Percentiles rank a stretch among this genome's conserved stretches.
Evolutionary conservation across 306 rosid genomes (phyloP).

Genomic region (Glycine soja): DNA sequence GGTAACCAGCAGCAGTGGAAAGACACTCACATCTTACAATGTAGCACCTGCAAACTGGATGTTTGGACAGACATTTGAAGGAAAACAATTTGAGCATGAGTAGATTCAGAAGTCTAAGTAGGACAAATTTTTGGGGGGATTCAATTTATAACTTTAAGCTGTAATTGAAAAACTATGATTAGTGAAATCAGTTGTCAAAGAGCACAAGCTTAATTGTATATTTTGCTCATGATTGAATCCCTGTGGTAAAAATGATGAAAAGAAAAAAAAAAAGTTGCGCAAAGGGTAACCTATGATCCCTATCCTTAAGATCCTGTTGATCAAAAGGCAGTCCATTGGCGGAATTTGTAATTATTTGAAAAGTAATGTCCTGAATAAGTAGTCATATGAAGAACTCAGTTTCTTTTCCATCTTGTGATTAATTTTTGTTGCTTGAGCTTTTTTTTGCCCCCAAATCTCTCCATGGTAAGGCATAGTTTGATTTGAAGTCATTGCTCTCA

Average conservation of each 20-base stretch:
- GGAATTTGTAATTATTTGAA: constrained; percentile 47
- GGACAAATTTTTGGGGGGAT: constrained; percentile 35
- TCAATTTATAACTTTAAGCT: constrained; percentile 26
- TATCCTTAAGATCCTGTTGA: constrained; percentile 38
- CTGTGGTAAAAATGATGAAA: constrained; percentile 37
- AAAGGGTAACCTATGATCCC: constrained; percentile 44
- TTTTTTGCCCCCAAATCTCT: neutral
- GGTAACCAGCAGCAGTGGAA: constrained; percentile 74
- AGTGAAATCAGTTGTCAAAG: constrained; percentile 37
- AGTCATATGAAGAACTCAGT: neutral
- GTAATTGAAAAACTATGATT: constrained; percentile 26
- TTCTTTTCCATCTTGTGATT: constrained; percentile 10
- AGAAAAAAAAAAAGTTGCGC: constrained; percentile 27
- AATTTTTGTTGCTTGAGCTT: constrained; percentile 29
- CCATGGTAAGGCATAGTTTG: neutral
- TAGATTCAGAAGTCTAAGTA: constrained; percentile 34
- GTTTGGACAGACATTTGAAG: constrained; percentile 88
- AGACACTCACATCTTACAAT: constrained; percentile 80
- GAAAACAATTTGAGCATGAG: constrained; percentile 73
- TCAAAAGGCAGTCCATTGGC: constrained; percentile 29
- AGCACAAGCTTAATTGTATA: constrained; percentile 48
- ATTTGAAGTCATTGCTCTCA: constrained; percentile 2
- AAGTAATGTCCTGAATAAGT: constrained; percentile 19
- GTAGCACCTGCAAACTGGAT: constrained; percentile 85
- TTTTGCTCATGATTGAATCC: constrained; percentile 42